A percentile compares a stretch with the other conserved stretches of the same genome.
These are phyloP conservation scores for Colletotrichum trifolii DNA, from an alignment of 2,329 filamentous ascomycete species.

Conservation along the genomic window DNA sequence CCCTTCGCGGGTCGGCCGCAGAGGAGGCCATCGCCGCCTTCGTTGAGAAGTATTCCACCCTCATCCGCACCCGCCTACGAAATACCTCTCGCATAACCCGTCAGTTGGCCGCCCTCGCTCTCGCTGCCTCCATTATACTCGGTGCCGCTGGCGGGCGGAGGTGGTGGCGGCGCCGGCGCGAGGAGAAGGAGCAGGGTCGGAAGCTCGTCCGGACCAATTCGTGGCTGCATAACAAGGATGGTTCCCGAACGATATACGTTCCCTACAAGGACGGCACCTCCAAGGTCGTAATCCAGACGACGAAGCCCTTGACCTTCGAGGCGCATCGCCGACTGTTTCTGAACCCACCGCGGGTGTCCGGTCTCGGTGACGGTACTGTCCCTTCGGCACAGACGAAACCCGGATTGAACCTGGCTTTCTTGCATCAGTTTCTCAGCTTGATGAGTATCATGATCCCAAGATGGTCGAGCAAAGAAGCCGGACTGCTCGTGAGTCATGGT, in stretches of 20 bases:
- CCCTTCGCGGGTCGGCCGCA: slow-evolving; percentile 72
- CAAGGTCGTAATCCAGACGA: slow-evolving; percentile 90
- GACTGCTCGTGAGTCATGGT: slow-evolving; percentile 87
- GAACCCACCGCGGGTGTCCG: slow-evolving; percentile 86
- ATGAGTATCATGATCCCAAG: slow-evolving; percentile 98
- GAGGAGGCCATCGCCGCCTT: slow-evolving; percentile 76
- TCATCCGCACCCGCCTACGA: slow-evolving; percentile 66
- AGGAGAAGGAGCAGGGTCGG: slow-evolving; percentile 84
- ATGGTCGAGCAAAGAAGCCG: slow-evolving; percentile 96
- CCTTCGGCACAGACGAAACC: slow-evolving; percentile 93
- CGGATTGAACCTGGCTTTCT: slow-evolving; percentile 91
- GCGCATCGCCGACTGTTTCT: slow-evolving; percentile 93
- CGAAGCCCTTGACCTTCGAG: slow-evolving; percentile 94
- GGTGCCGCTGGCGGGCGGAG: slow-evolving; percentile 81
- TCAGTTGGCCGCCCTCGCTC: slow-evolving; percentile 79
- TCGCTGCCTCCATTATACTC: slow-evolving; percentile 82
- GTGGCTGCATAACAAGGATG: slow-evolving; percentile 92
- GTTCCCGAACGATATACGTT: slow-evolving; percentile 93
- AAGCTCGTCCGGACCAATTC: slow-evolving; percentile 91
- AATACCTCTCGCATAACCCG: slow-evolving; percentile 77
- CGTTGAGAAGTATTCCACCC: slow-evolving; percentile 67
- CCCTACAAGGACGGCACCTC: slow-evolving; percentile 89
- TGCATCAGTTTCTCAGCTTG: slow-evolving; percentile 95
- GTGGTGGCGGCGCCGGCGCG: slow-evolving; percentile 78
- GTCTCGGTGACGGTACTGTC: slow-evolving; percentile 78